These are phyloP conservation scores for Myxozyma geophila DNA, from an alignment of 805 yeast genomes.

Conservation along the genomic window DNA sequence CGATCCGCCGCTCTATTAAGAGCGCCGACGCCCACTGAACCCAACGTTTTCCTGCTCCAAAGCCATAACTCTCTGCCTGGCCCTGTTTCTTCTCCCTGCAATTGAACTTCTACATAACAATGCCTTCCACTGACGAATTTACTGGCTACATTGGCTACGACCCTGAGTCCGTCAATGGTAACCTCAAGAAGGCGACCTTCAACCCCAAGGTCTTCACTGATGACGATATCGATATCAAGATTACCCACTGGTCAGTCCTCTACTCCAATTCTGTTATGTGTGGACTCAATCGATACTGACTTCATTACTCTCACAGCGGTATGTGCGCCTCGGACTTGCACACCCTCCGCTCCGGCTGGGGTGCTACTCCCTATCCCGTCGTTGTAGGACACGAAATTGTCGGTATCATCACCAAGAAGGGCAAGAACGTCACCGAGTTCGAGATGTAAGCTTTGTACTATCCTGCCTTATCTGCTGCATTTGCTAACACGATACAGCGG, in stretches of 20 bases:
- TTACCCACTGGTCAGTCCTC: conserved; percentile 32
- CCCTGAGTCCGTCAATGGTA: conserved; percentile 36
- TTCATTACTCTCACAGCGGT: conserved; percentile 36
- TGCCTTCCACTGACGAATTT: conserved; percentile 35
- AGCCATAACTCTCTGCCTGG: background rate
- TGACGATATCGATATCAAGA: conserved; percentile 36
- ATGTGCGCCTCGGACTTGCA: conserved; percentile 69
- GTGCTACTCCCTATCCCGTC: conserved; percentile 44
- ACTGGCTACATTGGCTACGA: conserved; percentile 35
- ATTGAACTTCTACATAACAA: background rate
- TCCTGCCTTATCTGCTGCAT: background rate
- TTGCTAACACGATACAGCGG: conserved; percentile 48
- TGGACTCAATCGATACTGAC: conserved; percentile 9
- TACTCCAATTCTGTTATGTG: background rate
- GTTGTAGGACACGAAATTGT: conserved; percentile 58
- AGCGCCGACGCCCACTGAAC: too few relatives aligned
- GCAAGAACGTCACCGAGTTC: conserved; percentile 56
- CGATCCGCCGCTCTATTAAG: too few relatives aligned
- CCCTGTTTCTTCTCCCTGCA: background rate
- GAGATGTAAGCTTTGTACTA: conserved; percentile 44
- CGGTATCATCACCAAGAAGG: conserved; percentile 50
- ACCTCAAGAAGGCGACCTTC: conserved; percentile 32
- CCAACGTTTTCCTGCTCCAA: background rate
- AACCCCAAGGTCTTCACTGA: conserved; percentile 35
- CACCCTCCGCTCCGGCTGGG: conserved; percentile 59